Evolutionary conservation across 192 early-diverging fungal species (phyloP).

Genomic region (Chytriomyces confervae): DNA sequence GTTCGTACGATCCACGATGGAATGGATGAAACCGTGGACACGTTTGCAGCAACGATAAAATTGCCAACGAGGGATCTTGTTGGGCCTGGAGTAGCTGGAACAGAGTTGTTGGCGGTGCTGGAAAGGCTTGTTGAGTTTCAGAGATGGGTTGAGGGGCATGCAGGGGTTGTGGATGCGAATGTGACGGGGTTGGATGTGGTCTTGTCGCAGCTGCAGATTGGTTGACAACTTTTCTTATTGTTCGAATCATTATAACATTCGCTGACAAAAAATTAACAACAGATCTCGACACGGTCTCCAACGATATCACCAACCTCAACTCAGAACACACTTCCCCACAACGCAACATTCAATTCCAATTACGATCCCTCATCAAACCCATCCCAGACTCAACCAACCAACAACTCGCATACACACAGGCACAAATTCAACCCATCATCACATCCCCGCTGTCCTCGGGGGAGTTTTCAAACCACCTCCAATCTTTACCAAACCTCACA

Average conservation of each 20-base stretch:
- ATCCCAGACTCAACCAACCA: too few species aligned
- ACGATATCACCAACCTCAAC: neutral
- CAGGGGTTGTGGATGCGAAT: neutral
- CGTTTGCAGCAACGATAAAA: neutral
- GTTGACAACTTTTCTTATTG: neutral
- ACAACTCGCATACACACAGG: neutral
- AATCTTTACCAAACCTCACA: neutral
- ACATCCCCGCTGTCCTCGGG: neutral
- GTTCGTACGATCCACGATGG: neutral
- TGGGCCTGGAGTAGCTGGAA: neutral
- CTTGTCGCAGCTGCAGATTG: neutral
- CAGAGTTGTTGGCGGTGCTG: neutral
- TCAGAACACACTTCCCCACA: too few species aligned
- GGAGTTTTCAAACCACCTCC: neutral
- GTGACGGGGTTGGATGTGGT: neutral
- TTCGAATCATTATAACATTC: neutral
- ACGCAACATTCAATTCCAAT: too few species aligned
- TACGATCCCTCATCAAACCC: too few species aligned
- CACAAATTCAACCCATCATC: neutral
- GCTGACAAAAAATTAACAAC: neutral
- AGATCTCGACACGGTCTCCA: neutral
- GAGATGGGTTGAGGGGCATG: neutral
- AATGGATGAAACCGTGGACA: neutral
- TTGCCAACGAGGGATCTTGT: neutral
- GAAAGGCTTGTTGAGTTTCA: neutral